Conservation (phyloP, 805 yeast genomes). For the Dipodascus geniculatus region DNA sequence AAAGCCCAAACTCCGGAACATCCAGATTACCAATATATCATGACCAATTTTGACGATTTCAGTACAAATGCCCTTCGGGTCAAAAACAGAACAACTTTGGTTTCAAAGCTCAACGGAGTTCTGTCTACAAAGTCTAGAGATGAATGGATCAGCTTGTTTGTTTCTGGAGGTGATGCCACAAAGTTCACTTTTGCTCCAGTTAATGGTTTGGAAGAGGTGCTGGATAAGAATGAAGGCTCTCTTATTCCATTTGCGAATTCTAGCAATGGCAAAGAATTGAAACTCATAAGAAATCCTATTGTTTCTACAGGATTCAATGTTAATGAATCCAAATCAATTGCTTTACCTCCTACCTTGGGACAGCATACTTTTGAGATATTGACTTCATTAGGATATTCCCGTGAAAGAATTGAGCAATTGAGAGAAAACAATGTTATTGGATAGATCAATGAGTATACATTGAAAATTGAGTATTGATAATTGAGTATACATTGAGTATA, state of each 20-base stretch:
- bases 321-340: constrained; percentile 23
- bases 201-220: constrained; percentile 28
- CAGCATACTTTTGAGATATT: constrained; percentile 28
- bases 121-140: constrained; percentile 23
- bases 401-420: constrained; percentile 17
- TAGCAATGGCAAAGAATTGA: constrained; percentile 25
- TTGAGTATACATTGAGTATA: no score
- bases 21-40: constrained; percentile 10
- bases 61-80: constrained; percentile 28
- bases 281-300: background rate
- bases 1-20: background rate
- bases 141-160: constrained; percentile 27
- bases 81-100: constrained; percentile 23
- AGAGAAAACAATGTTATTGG: constrained; percentile 19
- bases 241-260: constrained; percentile 27
- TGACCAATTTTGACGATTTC: constrained; percentile 25
- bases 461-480: background rate
- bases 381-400: constrained; percentile 15
- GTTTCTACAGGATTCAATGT: constrained; percentile 12
- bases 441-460: constrained; percentile 3
- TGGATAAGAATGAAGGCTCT: constrained; percentile 28
- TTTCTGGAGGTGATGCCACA: constrained; percentile 11
- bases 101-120: constrained; percentile 22
- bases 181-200: constrained; percentile 32
- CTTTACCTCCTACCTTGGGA: constrained; percentile 30